These are phyloP conservation scores for Babesia bovis DNA, from an alignment of 169 alveolate species.

Conservation along the genomic window DNA sequence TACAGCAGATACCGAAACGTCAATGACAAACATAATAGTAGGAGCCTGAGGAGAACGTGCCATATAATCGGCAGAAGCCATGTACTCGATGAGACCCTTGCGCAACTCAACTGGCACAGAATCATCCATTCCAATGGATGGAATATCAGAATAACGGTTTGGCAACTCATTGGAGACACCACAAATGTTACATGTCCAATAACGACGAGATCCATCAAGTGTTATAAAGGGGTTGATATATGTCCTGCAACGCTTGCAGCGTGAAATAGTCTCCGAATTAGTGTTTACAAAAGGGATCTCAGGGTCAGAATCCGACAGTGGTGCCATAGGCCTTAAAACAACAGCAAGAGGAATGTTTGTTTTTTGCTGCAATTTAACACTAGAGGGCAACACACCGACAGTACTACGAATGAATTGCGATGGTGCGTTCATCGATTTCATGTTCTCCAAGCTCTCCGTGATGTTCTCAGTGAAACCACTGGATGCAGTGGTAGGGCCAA, in stretches of 20 bases:
- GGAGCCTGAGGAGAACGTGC: slow-evolving; percentile 96
- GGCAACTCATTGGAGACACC: slow-evolving; percentile 91
- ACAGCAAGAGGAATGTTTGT: slow-evolving; percentile 80
- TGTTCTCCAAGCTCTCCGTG: slow-evolving; percentile 44
- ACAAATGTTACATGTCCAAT: slow-evolving; percentile 96
- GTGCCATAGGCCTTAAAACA: slow-evolving; percentile 82
- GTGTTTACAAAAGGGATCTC: slow-evolving; percentile 84
- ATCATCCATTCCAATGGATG: slow-evolving; percentile 77
- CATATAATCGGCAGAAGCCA: slow-evolving; percentile 95
- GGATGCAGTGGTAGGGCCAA: slow-evolving; percentile 2
- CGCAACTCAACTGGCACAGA: slow-evolving; percentile 36
- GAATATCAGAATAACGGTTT: slow-evolving; percentile 79
- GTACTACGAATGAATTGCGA: slow-evolving; percentile 58
- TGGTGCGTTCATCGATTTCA: slow-evolving; percentile 54
- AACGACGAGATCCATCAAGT: slow-evolving; percentile 92
- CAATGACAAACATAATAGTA: slow-evolving; percentile 87
- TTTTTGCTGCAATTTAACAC: slow-evolving; percentile 78
- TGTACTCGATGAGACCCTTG: slow-evolving; percentile 91
- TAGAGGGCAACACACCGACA: slow-evolving; percentile 61
- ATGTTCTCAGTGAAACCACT: slow-evolving; percentile 5
- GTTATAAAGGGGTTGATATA: slow-evolving; percentile 95
- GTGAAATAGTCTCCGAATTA: slow-evolving; percentile 86
- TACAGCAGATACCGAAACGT: slow-evolving; percentile 88
- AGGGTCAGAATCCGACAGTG: slow-evolving; percentile 80
- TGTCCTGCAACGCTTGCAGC: slow-evolving; percentile 90